Percentiles rank a stretch among this genome's conserved stretches.
These are phyloP conservation scores for Tuctoria greenei DNA, from an alignment of 176 grass and related monocot species.

Conservation along the genomic window DNA sequence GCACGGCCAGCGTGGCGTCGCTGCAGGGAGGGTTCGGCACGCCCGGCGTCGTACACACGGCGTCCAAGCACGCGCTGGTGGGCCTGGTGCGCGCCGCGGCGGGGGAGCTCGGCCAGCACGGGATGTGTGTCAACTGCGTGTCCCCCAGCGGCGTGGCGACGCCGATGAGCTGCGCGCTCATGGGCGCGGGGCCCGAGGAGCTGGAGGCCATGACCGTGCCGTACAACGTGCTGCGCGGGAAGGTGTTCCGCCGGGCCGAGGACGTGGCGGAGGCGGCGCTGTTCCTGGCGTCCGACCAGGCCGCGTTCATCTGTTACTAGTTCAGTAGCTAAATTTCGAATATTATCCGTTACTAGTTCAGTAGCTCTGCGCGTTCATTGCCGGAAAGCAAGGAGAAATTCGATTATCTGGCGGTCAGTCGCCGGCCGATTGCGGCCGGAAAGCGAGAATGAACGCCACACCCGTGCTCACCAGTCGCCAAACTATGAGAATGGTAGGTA, in stretches of 20 bases:
- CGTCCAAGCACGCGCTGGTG: slow-evolving; percentile 80
- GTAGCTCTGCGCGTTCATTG: no score
- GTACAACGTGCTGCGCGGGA: slow-evolving; percentile 46
- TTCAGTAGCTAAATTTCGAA: no score
- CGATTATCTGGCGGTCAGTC: no score
- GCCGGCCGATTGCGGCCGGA: no score
- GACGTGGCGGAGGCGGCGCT: slow-evolving; percentile 65
- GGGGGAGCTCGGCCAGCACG: slow-evolving; percentile 57
- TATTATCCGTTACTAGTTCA: no score
- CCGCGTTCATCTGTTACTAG: slow-evolving; percentile 57
- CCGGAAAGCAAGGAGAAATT: background rate
- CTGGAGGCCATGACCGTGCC: slow-evolving; percentile 41
- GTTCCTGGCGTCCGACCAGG: slow-evolving; percentile 77
- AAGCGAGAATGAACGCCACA: background rate
- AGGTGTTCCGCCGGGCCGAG: slow-evolving; percentile 43
- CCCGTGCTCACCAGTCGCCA: background rate
- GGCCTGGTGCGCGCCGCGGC: slow-evolving; percentile 69
- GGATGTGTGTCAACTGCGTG: slow-evolving; percentile 78
- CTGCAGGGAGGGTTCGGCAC: slow-evolving; percentile 50
- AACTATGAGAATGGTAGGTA: background rate
- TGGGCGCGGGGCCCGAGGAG: slow-evolving; percentile 33
- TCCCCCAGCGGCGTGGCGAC: slow-evolving; percentile 75
- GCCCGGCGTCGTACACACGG: slow-evolving; percentile 64
- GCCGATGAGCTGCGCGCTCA: slow-evolving; percentile 42
- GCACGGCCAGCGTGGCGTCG: slow-evolving; percentile 65